Percentiles rank a stretch among this genome's conserved stretches.
These are phyloP conservation scores for Pleurotus platypus DNA, from an alignment of 768 basidiomycete species.

Conservation along the genomic window DNA sequence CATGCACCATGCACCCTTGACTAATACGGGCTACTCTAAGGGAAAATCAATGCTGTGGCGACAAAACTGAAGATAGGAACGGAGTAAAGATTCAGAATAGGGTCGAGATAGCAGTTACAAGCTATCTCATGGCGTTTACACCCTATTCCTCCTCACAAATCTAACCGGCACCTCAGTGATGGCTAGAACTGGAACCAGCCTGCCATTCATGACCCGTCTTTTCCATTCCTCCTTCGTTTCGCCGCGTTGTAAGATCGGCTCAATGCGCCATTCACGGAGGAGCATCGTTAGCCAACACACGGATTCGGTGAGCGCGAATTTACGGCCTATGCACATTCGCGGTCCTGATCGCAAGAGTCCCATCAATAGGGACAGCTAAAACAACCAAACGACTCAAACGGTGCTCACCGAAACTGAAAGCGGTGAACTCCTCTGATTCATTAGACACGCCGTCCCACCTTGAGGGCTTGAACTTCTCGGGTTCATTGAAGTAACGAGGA, in stretches of 20 bases:
- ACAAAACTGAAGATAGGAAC: no score
- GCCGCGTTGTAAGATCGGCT: slow-evolving; percentile 20
- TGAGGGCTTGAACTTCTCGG: slow-evolving; percentile 25
- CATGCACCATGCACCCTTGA: no score
- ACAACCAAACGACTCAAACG: no score
- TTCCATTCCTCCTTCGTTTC: slow-evolving; percentile 26
- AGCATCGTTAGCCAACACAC: slow-evolving; percentile 38
- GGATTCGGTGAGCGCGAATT: slow-evolving; percentile 40
- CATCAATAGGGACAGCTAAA: neutral
- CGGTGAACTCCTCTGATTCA: slow-evolving; percentile 15
- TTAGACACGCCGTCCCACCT: slow-evolving; percentile 26
- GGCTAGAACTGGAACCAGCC: slow-evolving; percentile 19
- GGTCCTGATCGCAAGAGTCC: slow-evolving; percentile 22
- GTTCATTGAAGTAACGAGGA: slow-evolving; percentile 24
- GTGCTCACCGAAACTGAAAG: slow-evolving; percentile 18
- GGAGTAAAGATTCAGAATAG: no score
- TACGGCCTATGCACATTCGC: slow-evolving; percentile 39
- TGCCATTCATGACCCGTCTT: slow-evolving; percentile 18
- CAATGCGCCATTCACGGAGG: slow-evolving; percentile 40
- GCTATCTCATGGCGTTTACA: no score
- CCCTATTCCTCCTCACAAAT: slow-evolving; percentile 8
- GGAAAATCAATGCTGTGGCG: no score
- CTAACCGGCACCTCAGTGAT: slow-evolving; percentile 12
- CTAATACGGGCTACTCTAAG: no score
- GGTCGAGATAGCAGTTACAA: no score